A percentile compares a stretch with the other conserved stretches of the same genome.
Conservation (phyloP, 495 filamentous ascomycete species). For the Penicillium egyptiacum region DNA sequence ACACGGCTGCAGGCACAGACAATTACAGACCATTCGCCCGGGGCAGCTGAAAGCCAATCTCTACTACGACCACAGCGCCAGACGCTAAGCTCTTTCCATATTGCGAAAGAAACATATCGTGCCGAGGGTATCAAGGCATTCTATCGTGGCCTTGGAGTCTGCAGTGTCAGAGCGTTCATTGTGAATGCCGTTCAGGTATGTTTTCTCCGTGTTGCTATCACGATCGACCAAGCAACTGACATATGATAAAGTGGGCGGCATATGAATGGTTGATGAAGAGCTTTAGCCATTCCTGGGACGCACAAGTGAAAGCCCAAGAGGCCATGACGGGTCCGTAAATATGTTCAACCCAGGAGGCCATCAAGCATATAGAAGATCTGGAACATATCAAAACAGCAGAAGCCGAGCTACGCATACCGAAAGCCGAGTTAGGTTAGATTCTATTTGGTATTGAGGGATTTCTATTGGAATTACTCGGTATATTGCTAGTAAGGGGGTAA, state of each 20-base stretch:
- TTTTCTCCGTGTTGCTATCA: background rate
- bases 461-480: constrained; percentile 31
- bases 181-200: constrained; percentile 68
- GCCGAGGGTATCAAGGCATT: constrained; percentile 66
- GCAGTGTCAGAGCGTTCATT: constrained; percentile 78
- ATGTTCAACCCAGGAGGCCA: background rate
- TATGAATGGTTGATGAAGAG: constrained; percentile 79
- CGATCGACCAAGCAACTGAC: constrained; percentile 8
- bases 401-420: constrained; percentile 22
- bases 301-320: constrained; percentile 6
- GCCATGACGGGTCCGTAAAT: constrained; percentile 9
- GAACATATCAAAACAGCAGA: constrained; percentile 3
- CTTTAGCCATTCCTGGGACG: constrained; percentile 24
- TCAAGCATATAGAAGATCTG: constrained; percentile 6
- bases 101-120: constrained; percentile 62
- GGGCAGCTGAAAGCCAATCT: constrained; percentile 30
- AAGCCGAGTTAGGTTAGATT: constrained; percentile 28
- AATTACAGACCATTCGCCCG: constrained; percentile 22
- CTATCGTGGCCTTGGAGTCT: constrained; percentile 75
- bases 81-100: constrained; percentile 55
- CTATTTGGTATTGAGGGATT: constrained; percentile 37
- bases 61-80: constrained; percentile 19
- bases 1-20: constrained; percentile 76
- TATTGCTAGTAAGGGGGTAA: constrained; percentile 34
- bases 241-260: constrained; percentile 64